Evolutionary conservation across 225 moss, liverwort and hornwort genomes (phyloP).

Genomic region (Climacium dendroides): DNA sequence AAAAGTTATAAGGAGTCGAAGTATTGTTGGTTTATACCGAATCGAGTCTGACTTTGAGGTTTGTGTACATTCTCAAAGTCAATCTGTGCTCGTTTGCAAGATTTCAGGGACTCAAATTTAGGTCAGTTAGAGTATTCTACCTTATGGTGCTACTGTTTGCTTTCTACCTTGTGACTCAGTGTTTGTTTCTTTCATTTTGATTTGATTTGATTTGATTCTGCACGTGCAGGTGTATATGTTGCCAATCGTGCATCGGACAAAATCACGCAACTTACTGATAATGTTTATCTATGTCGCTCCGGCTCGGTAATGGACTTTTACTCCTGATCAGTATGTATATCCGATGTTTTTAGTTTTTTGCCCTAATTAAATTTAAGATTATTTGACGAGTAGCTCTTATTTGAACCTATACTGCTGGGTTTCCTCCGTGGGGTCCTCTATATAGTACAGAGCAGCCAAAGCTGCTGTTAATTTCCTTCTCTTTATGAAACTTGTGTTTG

Average conservation of each 20-base stretch:
- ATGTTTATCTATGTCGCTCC: conserved; percentile 83
- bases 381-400: not conserved
- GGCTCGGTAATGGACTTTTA: conserved; percentile 58
- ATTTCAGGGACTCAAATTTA: not conserved
- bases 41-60: not conserved
- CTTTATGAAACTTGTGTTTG: not conserved
- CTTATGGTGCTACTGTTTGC: not conserved
- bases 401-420: not conserved
- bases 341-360: not conserved
- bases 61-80: not conserved
- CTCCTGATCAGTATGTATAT: not conserved
- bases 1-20: not conserved
- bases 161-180: not conserved
- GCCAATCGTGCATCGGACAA: conserved; percentile 96
- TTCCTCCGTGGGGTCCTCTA: not conserved
- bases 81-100: not conserved
- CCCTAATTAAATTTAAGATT: not conserved
- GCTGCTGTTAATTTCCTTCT: not conserved
- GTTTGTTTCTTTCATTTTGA: not conserved
- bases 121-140: not conserved
- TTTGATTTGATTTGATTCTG: not conserved
- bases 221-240: conserved; percentile 70
- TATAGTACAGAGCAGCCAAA: not conserved
- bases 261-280: conserved; percentile 86
- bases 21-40: not conserved